These are phyloP conservation scores for Rhynchospora pubera DNA, from an alignment of 176 grass and related monocot species.

Conservation along the genomic window DNA sequence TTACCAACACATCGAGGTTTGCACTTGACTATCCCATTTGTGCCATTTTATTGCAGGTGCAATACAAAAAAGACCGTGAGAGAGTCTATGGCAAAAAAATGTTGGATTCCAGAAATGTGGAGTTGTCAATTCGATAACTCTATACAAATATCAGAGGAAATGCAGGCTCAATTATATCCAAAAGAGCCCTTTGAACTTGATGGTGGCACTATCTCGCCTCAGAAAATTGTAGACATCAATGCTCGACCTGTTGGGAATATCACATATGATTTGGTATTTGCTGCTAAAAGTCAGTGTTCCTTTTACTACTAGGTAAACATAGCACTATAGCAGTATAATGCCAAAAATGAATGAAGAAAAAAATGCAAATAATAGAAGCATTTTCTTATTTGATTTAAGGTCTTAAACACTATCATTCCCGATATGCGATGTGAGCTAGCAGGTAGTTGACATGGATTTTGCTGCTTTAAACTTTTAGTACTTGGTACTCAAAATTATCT, in stretches of 20 bases:
- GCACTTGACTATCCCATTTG: background rate
- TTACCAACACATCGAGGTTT: too few species aligned
- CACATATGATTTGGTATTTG: conserved; percentile 78
- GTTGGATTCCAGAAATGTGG: conserved; percentile 46
- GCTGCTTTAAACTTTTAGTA: background rate
- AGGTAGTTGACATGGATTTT: background rate
- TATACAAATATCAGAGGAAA: conserved; percentile 37
- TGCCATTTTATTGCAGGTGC: conserved; percentile 30
- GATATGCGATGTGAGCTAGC: background rate
- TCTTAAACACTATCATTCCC: background rate
- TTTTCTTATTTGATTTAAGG: background rate
- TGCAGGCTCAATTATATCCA: conserved; percentile 63
- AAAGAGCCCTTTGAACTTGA: conserved; percentile 67
- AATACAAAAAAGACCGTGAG: conserved; percentile 78
- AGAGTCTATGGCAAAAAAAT: conserved; percentile 66
- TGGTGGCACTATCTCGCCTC: conserved; percentile 1
- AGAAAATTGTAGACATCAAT: conserved; percentile 16
- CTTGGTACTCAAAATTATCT: background rate
- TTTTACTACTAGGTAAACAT: conserved; percentile 88
- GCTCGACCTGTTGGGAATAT: conserved; percentile 34
- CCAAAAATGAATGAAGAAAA: background rate
- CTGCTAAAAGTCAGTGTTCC: conserved; percentile 74
- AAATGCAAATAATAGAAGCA: too few species aligned
- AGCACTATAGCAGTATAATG: background rate
- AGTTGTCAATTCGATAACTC: conserved; percentile 46